Conservation (phyloP, 1,284 basidiomycete genomes). For the Tilletia setariae region DNA sequence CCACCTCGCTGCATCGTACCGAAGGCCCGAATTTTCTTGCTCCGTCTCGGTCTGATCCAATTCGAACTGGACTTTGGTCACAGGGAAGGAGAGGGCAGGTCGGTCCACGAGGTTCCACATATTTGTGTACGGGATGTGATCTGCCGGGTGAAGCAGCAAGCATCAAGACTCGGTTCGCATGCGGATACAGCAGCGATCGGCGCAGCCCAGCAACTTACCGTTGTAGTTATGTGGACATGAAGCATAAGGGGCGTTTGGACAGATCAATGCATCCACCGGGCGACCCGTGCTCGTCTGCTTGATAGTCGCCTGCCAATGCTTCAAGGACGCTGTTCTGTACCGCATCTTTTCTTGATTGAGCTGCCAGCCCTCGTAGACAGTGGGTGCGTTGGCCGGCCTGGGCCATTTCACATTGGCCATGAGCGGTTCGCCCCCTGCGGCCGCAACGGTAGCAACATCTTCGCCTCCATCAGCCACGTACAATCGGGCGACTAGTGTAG, state of each 20-base stretch:
- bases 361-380: slow-evolving; percentile 64
- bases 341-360: slow-evolving; percentile 54
- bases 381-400: slow-evolving; percentile 26
- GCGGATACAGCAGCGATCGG: too few relatives aligned
- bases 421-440: slow-evolving; percentile 38
- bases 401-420: slow-evolving; percentile 19
- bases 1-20: slow-evolving; percentile 15
- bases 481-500: slow-evolving; percentile 18
- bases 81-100: slow-evolving; percentile 20
- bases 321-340: slow-evolving; percentile 60
- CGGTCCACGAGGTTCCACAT: slow-evolving; percentile 18
- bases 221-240: slow-evolving; percentile 61
- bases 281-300: slow-evolving; percentile 60
- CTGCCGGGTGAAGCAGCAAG: neutral
- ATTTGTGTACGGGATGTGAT: slow-evolving; percentile 5
- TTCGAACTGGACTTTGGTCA: neutral
- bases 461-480: slow-evolving; percentile 43
- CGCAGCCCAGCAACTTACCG: slow-evolving; percentile 14
- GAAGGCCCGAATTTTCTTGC: slow-evolving; percentile 21
- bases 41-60: slow-evolving; percentile 20
- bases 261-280: slow-evolving; percentile 65
- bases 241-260: slow-evolving; percentile 61
- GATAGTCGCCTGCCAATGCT: slow-evolving; percentile 62
- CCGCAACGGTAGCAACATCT: slow-evolving; percentile 34
- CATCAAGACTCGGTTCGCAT: too few relatives aligned